Evolutionary conservation across 352 stramenopile genomes (phyloP), one percentile per base, ranked within the genome.

Genomic region (Phytophthora agathidicida): DNA sequence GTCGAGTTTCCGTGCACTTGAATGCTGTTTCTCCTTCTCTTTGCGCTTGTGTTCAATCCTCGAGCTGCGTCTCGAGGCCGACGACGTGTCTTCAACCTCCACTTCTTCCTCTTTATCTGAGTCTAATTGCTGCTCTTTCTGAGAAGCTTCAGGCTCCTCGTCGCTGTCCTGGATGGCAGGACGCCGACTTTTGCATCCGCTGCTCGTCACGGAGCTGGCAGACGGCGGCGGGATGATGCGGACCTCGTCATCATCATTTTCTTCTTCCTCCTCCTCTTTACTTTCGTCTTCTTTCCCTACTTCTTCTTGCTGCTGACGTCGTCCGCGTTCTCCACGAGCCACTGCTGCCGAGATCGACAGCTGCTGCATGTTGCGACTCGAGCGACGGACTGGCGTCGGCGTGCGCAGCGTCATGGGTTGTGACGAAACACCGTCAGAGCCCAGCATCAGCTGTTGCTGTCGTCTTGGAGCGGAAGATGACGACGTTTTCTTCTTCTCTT

Each of bases 121-220:
- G 1, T 58, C 17, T 26, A 44, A 13, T 6, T 39, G 11, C 26
- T 43, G 42, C 27, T 43, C 37, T 38, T 71, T 67, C 48, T 62
- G 51, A 7, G 55, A 11, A 31, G 36, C 17, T 22, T 42, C 48
- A 45, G 54, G 52, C 19, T 86, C 73, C n/a, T 90, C 76, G 48
- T 93, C 77, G 28, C 71, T 89, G 17, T 88, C 73, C n/a, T 80
- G 17, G 41, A 89, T 81, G 8, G 70, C 71, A 19, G 75, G 28
- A 10, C 63, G 69, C 46, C 59, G 70, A 13, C 24, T 62, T 45
- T 74, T 77, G 7, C 44, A 17, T 28, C 47, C 49, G 7, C 47
- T 65, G n/a, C 56, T 38, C 28, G 48, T 60, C 30, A 61, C 64
- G 24, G 73, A 79, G 24, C 45, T 62, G 19, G 47, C 52, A 28